Conservation (phyloP, 345 rosid genomes). For the Boechera divaricarpa region DNA sequence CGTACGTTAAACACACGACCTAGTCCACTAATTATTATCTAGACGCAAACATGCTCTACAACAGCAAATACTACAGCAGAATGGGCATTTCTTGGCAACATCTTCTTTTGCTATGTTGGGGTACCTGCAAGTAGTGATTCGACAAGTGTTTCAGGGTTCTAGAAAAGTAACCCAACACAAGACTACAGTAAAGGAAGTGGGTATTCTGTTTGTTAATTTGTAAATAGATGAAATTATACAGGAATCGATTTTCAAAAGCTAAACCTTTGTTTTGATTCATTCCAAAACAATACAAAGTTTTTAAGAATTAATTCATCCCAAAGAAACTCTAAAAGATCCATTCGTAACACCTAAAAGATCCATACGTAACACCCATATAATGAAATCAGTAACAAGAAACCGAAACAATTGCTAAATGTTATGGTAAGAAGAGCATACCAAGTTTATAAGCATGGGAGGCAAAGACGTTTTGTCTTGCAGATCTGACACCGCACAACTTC, state of each 20-base stretch:
- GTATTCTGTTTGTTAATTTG: too few relatives aligned
- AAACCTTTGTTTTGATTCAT: too few relatives aligned
- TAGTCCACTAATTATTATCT: too few relatives aligned
- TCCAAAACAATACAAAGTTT: too few relatives aligned
- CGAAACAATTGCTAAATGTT: not conserved
- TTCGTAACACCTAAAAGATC: not conserved
- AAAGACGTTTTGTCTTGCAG: conserved; percentile 57
- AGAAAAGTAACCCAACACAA: too few relatives aligned
- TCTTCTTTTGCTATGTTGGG: conserved; percentile 50
- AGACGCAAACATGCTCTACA: conserved; percentile 68
- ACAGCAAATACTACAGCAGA: conserved; percentile 61
- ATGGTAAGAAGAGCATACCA: conserved; percentile 48
- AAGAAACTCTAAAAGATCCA: not conserved
- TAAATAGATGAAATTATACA: too few relatives aligned
- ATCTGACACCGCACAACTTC: conserved; percentile 52
- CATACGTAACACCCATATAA: not conserved
- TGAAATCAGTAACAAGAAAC: not conserved
- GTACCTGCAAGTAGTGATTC: conserved; percentile 45
- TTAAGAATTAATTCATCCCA: not conserved
- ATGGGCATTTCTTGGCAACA: conserved; percentile 54
- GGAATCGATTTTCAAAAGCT: too few relatives aligned
- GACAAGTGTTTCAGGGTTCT: too few relatives aligned
- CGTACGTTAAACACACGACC: too few relatives aligned
- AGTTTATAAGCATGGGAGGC: conserved; percentile 49
- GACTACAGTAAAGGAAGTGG: too few relatives aligned